phyloP scores from a whole-genome alignment of 495 filamentous ascomycete genomes.

The Bombardia bombarda region DNA sequence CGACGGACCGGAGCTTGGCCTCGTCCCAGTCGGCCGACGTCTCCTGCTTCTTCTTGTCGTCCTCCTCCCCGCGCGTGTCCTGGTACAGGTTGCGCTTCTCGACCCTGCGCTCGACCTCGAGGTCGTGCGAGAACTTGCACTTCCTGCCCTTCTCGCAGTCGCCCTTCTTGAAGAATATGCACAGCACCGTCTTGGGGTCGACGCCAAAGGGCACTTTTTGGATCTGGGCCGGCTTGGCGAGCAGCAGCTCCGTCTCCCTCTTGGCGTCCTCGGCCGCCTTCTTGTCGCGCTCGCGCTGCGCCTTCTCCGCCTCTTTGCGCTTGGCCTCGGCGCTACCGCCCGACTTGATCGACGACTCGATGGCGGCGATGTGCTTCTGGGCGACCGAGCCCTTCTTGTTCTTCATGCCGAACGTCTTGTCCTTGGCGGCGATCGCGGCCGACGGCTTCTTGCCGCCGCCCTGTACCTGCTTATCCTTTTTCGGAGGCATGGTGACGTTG shows the following conservation, averaged over 20 bases:
- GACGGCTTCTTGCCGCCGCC: conserved; percentile 54
- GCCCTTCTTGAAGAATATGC: conserved; percentile 92
- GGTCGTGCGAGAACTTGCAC: conserved; percentile 96
- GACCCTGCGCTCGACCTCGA: conserved; percentile 78
- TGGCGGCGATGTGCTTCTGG: conserved; percentile 78
- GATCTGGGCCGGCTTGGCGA: conserved; percentile 90
- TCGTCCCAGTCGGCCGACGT: conserved; percentile 96
- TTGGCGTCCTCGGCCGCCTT: conserved; percentile 72
- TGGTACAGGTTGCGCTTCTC: conserved; percentile 90
- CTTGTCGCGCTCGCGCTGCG: conserved; percentile 74
- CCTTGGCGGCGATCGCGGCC: conserved; percentile 62
- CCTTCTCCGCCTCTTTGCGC: conserved; percentile 82
- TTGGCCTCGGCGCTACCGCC: conserved; percentile 79
- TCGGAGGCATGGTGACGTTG: conserved; percentile 99
- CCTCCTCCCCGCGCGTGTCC: conserved; percentile 68
- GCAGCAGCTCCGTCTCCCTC: conserved; percentile 65
- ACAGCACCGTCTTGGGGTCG: conserved; percentile 97
- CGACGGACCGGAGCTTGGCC: conserved; percentile 83
- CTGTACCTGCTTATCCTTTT: conserved; percentile 60
- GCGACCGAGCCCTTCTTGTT: conserved; percentile 94
- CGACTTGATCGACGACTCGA: conserved; percentile 60
- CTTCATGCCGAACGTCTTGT: conserved; percentile 99
- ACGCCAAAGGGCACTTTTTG: conserved; percentile 98
- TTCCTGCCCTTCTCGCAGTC: conserved; percentile 95
- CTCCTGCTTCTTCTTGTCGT: conserved; percentile 81